These are phyloP conservation scores for Chaetothyriales sp. DNA, from an alignment of 2,329 filamentous ascomycete species.

Conservation along the genomic window DNA sequence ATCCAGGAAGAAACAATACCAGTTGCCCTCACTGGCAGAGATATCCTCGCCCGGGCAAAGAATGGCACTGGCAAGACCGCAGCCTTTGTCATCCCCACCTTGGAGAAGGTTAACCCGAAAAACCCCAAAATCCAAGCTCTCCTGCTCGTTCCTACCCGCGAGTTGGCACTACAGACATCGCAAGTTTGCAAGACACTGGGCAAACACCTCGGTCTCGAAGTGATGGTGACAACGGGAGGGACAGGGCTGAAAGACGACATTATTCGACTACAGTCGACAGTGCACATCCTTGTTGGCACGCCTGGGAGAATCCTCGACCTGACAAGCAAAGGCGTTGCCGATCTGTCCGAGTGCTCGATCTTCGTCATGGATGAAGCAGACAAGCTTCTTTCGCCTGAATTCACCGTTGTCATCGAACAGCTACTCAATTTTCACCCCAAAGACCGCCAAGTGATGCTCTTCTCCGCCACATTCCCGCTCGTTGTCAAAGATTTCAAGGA, in stretches of 20 bases:
- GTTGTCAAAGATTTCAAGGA: conserved; percentile 97
- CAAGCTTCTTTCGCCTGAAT: conserved; percentile 91
- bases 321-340: conserved; percentile 89
- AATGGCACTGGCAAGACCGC: conserved; percentile 98
- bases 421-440: conserved; percentile 89
- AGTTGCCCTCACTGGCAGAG: conserved; percentile 84
- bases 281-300: conserved; percentile 95
- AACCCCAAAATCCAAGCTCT: conserved; percentile 91
- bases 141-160: conserved; percentile 90
- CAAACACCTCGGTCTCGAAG: conserved; percentile 92
- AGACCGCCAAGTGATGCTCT: conserved; percentile 97
- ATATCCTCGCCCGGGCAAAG: conserved; percentile 91
- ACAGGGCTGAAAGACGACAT: conserved; percentile 94
- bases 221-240: conserved; percentile 98
- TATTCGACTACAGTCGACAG: conserved; percentile 79
- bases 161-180: conserved; percentile 93
- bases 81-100: conserved; percentile 88
- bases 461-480: conserved; percentile 92
- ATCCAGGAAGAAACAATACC: conserved; percentile 99
- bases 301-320: conserved; percentile 92
- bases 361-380: conserved; percentile 99
- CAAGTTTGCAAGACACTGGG: conserved; percentile 98
- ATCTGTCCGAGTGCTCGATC: conserved; percentile 88
- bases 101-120: conserved; percentile 94
- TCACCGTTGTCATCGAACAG: conserved; percentile 95